A percentile compares a stretch with the other conserved stretches of the same genome.
Conservation (phyloP, 2,329 filamentous ascomycete species). For the Stromatinia cepivora region DNA sequence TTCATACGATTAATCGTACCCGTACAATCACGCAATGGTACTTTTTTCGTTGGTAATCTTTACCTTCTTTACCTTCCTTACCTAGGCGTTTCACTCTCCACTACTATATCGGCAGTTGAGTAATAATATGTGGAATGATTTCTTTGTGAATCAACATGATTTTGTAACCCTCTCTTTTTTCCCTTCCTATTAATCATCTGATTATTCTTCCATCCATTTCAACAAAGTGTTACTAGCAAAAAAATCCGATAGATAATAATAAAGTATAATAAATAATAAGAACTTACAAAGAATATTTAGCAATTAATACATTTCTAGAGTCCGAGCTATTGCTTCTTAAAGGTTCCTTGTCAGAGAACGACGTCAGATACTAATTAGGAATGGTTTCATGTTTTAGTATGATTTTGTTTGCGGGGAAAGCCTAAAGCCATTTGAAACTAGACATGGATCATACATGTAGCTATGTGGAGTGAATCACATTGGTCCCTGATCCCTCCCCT, state of each 20-base stretch:
- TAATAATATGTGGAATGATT: neutral
- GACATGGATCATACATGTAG: neutral
- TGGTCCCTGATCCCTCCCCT: neutral
- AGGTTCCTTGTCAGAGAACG: neutral
- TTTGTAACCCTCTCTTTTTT: neutral
- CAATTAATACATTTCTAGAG: neutral
- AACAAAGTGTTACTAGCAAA: neutral
- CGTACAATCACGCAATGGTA: neutral
- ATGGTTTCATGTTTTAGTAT: neutral
- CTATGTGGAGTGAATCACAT: neutral
- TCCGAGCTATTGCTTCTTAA: neutral
- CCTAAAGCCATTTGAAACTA: neutral
- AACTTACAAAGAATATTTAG: neutral
- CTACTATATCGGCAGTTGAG: neutral
- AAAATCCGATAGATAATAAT: too few species aligned
- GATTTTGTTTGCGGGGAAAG: conserved; percentile 9
- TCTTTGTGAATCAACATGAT: neutral
- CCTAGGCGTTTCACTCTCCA: neutral
- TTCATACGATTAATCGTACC: conserved; percentile 19
- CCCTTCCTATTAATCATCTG: neutral
- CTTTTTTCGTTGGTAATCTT: too few species aligned
- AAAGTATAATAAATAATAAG: neutral
- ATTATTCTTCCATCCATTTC: neutral
- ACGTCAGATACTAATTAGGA: neutral
- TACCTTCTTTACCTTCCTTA: too few species aligned